Evolutionary conservation across 108 stramenopile species (phyloP).

Genomic region (Nannochloropsis granulata): DNA sequence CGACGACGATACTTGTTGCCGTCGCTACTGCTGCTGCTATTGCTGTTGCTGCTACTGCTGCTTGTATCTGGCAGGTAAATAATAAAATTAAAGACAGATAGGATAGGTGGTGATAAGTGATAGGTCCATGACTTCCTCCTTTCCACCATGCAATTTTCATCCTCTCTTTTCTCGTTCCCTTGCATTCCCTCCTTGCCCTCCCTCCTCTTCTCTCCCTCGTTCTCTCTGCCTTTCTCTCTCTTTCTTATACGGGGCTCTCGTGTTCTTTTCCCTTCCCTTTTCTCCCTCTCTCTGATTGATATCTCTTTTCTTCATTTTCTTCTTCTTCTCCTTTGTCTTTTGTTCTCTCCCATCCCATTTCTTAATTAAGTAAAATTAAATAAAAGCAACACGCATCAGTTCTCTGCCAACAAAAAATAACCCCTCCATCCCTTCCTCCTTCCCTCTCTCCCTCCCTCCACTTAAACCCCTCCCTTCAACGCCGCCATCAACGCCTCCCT

Average conservation of each 20-base stretch:
- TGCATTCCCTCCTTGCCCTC: neutral
- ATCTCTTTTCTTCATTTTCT: no score
- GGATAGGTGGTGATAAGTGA: no score
- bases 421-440: neutral
- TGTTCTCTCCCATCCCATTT: no score
- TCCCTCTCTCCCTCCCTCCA: neutral
- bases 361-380: no score
- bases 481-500: neutral
- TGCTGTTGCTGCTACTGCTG: no score
- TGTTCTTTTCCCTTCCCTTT: neutral
- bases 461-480: neutral
- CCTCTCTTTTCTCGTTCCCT: neutral
- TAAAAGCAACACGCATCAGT: no score
- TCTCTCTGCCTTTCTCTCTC: neutral
- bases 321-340: no score
- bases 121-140: neutral
- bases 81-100: no score
- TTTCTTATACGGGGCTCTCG: neutral
- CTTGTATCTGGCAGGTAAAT: no score
- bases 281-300: neutral
- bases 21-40: no score
- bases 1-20: no score
- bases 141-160: neutral
- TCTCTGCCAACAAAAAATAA: no score
- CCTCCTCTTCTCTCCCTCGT: neutral